Evolutionary conservation across 352 stramenopile species (phyloP).

Genomic region (Phytophthora podocarpi): DNA sequence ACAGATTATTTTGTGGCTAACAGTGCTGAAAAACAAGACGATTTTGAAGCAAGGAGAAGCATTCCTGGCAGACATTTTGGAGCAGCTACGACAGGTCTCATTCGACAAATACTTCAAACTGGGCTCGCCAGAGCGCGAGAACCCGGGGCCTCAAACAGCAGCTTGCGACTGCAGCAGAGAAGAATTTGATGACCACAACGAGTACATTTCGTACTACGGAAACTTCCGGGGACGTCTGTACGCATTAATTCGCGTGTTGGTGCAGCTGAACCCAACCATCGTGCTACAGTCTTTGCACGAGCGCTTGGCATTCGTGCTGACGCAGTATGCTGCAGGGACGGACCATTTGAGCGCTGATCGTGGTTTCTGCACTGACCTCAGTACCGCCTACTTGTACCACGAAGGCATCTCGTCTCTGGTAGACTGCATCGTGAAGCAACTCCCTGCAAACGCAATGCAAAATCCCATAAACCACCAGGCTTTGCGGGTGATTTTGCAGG

Average conservation of each 20-base stretch:
- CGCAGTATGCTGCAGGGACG: slow-evolving; percentile 45
- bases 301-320: slow-evolving; percentile 58
- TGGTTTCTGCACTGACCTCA: slow-evolving; percentile 63
- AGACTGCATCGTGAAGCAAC: slow-evolving; percentile 81
- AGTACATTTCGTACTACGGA: slow-evolving; percentile 76
- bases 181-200: slow-evolving; percentile 79
- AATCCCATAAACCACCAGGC: slow-evolving; percentile 45
- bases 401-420: slow-evolving; percentile 74
- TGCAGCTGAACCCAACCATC: slow-evolving; percentile 56
- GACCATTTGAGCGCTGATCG: slow-evolving; percentile 56
- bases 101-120: slow-evolving; percentile 88
- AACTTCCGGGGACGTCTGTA: slow-evolving; percentile 85
- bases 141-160: slow-evolving; percentile 28
- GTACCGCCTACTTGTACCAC: slow-evolving; percentile 74
- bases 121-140: slow-evolving; percentile 62
- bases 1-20: slow-evolving; percentile 80
- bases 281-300: slow-evolving; percentile 66
- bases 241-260: slow-evolving; percentile 68
- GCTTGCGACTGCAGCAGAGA: slow-evolving; percentile 50
- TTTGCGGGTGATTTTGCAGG: slow-evolving; percentile 54
- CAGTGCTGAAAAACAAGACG: slow-evolving; percentile 68
- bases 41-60: slow-evolving; percentile 54
- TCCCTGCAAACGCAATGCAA: slow-evolving; percentile 50
- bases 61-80: slow-evolving; percentile 45
- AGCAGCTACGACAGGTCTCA: slow-evolving; percentile 57